phyloP scores from a whole-genome alignment of 2,329 filamentous ascomycete genomes.

The Penicillium freii region DNA sequence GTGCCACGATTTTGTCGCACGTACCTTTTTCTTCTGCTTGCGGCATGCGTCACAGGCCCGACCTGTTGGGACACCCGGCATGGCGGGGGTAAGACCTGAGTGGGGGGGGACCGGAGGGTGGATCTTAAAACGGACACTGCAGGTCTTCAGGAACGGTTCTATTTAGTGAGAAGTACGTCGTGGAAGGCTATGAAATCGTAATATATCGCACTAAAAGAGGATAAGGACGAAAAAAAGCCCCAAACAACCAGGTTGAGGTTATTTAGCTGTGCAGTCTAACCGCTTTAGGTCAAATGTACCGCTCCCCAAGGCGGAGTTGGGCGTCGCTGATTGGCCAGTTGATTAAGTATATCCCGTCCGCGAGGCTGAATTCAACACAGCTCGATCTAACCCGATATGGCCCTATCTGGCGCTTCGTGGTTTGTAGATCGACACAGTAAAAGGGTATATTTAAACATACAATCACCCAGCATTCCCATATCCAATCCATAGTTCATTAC shows the following conservation, averaged over 20 bases:
- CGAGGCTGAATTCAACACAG: background rate
- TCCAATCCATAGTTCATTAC: background rate
- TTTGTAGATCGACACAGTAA: background rate
- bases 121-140: constrained; percentile 3
- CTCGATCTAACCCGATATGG: background rate
- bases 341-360: background rate
- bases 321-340: constrained; percentile 6
- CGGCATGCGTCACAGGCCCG: constrained; percentile 53
- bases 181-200: background rate
- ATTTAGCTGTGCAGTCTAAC: constrained; percentile 12
- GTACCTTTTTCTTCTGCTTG: constrained; percentile 55
- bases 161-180: background rate
- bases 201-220: background rate
- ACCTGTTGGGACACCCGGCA: constrained; percentile 54
- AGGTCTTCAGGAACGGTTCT: background rate
- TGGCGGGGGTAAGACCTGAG: constrained; percentile 22
- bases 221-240: background rate
- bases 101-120: constrained; percentile 1
- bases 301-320: constrained; percentile 6
- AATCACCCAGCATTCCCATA: background rate
- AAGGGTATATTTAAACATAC: constrained; percentile 10
- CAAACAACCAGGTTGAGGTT: background rate
- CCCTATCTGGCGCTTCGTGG: background rate
- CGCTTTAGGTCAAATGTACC: constrained; percentile 15
- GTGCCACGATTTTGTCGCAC: background rate